Base-by-base conservation (phyloP, 345 rosid genomes). In the Dimocarpus longan region DNA sequence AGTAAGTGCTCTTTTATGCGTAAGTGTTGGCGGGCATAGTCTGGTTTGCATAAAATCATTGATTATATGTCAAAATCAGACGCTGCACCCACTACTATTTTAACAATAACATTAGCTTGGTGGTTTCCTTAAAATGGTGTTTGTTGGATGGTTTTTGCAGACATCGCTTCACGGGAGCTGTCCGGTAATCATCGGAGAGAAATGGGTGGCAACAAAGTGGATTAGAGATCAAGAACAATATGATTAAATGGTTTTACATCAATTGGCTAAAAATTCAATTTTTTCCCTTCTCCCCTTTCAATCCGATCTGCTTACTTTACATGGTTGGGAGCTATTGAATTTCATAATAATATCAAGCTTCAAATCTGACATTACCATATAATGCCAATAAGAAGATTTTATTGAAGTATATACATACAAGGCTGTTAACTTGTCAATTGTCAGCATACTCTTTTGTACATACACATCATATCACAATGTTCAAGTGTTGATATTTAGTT, bases 181-280 rank as follows among this genome's bases (percentile, higher is more conserved):
- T 75, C 92, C 97, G 0, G 97, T 93, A 60, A 83, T 82, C 75
- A 85, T 80, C 74, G 98, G 98, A 73, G 89, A 93, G 88, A 93
- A 93, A 84, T 93, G 98, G 98, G 97, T 92, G 68, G 98, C 93
- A 1, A 85, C 98, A 54, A 93, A 93, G 85, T 93, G 97, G 98
- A 89, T 93, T 78, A 89, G 98, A 85, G 92, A 93, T 75, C 91
- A 83, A 88, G 84, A 66, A 50, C 80, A 73, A 71, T 68, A 66
- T 72, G 88, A 83, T 52, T 81, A 70, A 75, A 28, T 76, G 24
- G 21, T 59, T 24, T 32, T 48, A 60, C 22, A 39, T 65, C 70
- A 12, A 59, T 48, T 19, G 54, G 9, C 22, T 19, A 6, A n/a
- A 21, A 40, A 40, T 60, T 73, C n/a, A 0, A 10, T 28, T 75